Percentiles rank a stretch among this genome's conserved stretches.
Conservation (phyloP, 2,329 filamentous ascomycete species). For the Pseudogymnoascus sp. region DNA sequence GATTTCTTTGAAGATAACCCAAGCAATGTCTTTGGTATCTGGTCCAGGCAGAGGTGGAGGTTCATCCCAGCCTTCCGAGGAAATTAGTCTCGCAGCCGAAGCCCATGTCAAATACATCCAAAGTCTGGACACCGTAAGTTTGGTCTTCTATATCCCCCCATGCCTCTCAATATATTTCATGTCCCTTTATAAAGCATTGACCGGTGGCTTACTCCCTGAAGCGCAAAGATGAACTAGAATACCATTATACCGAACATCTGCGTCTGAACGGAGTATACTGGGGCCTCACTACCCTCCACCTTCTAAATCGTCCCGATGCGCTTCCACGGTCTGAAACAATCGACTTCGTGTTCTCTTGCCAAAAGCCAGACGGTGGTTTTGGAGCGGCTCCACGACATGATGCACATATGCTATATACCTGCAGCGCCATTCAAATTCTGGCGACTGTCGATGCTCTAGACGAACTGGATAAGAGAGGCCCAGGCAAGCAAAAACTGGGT, state of each 20-base stretch:
- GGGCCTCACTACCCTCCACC: slow-evolving; percentile 82
- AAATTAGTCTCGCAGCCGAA: slow-evolving; percentile 27
- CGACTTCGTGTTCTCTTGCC: slow-evolving; percentile 90
- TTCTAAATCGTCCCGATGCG: slow-evolving; percentile 72
- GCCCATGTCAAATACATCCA: slow-evolving; percentile 88
- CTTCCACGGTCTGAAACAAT: slow-evolving; percentile 75
- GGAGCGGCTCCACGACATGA: slow-evolving; percentile 91
- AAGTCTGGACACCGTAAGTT: slow-evolving; percentile 72
- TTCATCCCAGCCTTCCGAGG: slow-evolving; percentile 21
- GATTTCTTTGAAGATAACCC: not conserved
- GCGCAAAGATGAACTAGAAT: slow-evolving; percentile 90
- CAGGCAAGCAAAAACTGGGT: slow-evolving; percentile 53
- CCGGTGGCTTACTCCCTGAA: slow-evolving; percentile 33
- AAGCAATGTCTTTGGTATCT: slow-evolving; percentile 27
- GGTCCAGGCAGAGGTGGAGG: slow-evolving; percentile 24
- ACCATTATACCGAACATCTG: slow-evolving; percentile 95
- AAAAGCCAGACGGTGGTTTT: slow-evolving; percentile 83
- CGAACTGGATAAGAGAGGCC: slow-evolving; percentile 65
- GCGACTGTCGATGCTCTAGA: slow-evolving; percentile 77
- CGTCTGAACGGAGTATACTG: slow-evolving; percentile 95
- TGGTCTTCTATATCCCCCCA: slow-evolving; percentile 18
- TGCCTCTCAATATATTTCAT: slow-evolving; percentile 15
- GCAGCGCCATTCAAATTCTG: slow-evolving; percentile 89
- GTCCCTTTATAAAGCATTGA: slow-evolving; percentile 18
- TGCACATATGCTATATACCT: slow-evolving; percentile 91